Conservation (phyloP, 2,329 filamentous ascomycete species). For the Trichoderma citrinoviride region DNA sequence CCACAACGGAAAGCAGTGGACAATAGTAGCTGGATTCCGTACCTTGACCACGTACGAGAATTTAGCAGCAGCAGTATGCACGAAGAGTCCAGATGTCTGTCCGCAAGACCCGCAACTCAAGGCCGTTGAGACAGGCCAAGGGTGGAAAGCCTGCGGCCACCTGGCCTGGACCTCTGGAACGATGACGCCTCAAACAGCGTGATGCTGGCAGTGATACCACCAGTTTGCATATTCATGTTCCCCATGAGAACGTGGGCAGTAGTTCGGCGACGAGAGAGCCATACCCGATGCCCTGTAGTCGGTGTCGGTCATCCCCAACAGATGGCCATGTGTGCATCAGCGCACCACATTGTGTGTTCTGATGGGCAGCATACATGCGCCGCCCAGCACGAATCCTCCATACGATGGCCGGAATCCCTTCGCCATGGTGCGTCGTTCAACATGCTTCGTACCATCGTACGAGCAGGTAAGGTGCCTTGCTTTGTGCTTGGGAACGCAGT, state of each 20-base stretch:
- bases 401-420: too few relatives aligned
- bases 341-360: not conserved
- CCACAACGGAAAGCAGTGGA: conserved; percentile 13
- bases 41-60: not conserved
- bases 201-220: not conserved
- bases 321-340: not conserved
- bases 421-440: not conserved
- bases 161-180: not conserved
- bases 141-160: conserved; percentile 8
- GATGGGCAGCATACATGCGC: not conserved
- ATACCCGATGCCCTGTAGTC: conserved; percentile 2
- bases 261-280: not conserved
- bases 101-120: not conserved
- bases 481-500: not conserved
- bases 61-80: not conserved
- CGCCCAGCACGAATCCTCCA: too few relatives aligned
- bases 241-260: not conserved
- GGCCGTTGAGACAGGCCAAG: conserved; percentile 3
- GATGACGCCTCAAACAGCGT: not conserved
- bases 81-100: not conserved
- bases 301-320: not conserved
- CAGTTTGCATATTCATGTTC: not conserved
- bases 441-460: not conserved
- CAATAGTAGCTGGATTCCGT: not conserved
- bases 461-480: conserved; percentile 2